Evolutionary conservation across 805 yeast species (phyloP).

Genomic region (Lipomyces anomalus): DNA sequence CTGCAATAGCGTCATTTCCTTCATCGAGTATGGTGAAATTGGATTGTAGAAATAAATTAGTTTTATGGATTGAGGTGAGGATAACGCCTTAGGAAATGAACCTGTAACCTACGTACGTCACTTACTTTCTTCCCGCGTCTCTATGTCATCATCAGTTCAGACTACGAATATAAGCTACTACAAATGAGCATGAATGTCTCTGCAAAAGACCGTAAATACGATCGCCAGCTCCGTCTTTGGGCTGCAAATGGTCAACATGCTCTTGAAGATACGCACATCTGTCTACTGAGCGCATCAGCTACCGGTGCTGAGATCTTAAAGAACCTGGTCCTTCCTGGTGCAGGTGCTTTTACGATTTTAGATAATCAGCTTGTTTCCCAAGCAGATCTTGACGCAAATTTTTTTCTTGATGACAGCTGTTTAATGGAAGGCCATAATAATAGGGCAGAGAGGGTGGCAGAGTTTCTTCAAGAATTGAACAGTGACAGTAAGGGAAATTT

Average conservation of each 20-base stretch:
- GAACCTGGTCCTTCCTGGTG: slow-evolving; percentile 69
- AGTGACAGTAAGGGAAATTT: slow-evolving; percentile 46
- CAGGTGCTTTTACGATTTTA: slow-evolving; percentile 59
- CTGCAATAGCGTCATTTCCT: too few relatives aligned
- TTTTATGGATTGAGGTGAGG: too few relatives aligned
- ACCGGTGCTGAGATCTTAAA: slow-evolving; percentile 66
- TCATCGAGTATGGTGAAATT: too few relatives aligned
- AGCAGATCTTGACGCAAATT: slow-evolving; percentile 52
- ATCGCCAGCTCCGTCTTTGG: slow-evolving; percentile 81
- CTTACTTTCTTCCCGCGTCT: too few relatives aligned
- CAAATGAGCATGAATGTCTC: too few relatives aligned
- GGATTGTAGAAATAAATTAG: too few relatives aligned
- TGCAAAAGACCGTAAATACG: slow-evolving; percentile 22
- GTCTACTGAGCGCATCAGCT: slow-evolving; percentile 53
- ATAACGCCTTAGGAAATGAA: too few relatives aligned
- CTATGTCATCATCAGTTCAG: too few relatives aligned
- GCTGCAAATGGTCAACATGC: slow-evolving; percentile 65
- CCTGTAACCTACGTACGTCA: too few relatives aligned
- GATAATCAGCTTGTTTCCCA: slow-evolving; percentile 41
- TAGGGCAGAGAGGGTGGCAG: slow-evolving; percentile 40
- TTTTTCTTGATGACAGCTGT: slow-evolving; percentile 48
- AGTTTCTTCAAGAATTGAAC: slow-evolving; percentile 52
- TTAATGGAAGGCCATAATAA: too few relatives aligned
- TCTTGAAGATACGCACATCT: slow-evolving; percentile 52
- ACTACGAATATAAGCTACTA: too few relatives aligned